Evolutionary conservation across 257 asterid species (phyloP), one percentile per base, ranked within the genome.

Genomic region (Plantago major): DNA sequence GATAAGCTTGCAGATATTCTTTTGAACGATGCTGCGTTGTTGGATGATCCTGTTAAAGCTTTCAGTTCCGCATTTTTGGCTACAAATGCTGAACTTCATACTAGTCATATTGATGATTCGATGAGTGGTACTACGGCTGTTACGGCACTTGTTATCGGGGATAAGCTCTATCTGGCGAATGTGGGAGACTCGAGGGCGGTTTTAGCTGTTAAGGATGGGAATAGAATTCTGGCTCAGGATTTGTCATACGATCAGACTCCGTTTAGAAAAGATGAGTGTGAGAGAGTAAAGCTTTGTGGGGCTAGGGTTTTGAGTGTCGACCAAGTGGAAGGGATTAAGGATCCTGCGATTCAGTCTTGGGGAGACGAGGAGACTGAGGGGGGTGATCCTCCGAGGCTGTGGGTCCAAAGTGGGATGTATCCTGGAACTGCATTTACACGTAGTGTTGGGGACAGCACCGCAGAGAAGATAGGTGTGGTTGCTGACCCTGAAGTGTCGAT

Each of bases 81-180:
- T 12, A 74, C 94, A 9, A 91, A 91, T 71, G 85, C 81, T 22
- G 98, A 91, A 68, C 98, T 91, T 50, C 96, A 83, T 33, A 46
- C 57, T 44, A 84, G 85, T 63, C 84, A 73, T 9, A 77, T 91
- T 64, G 98, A 91, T 69, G 98, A 91, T 77, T 74, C 96, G 40
- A 88, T 91, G 98, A 88, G 96, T 79, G 98, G 98, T 42, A 91
- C 98, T 3, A 91, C 98, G 0, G 98, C 96, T 51, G 84, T 91
- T 37, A 86, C 98, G 9, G 90, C 82, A 42, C 84, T 91, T 9
- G 76, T 86, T 1, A 63, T 86, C 30, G 98, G 89, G 67, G 80
- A 91, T 67, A 82, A 62, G 82, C 69, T 91, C 10, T 91, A 86
- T 45, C 94, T 91, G 58, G 98, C 98, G 13, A 91, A 91, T 71